phyloP scores from a whole-genome alignment of 768 basidiomycete genomes.

The Vishniacozyma victoriae region DNA sequence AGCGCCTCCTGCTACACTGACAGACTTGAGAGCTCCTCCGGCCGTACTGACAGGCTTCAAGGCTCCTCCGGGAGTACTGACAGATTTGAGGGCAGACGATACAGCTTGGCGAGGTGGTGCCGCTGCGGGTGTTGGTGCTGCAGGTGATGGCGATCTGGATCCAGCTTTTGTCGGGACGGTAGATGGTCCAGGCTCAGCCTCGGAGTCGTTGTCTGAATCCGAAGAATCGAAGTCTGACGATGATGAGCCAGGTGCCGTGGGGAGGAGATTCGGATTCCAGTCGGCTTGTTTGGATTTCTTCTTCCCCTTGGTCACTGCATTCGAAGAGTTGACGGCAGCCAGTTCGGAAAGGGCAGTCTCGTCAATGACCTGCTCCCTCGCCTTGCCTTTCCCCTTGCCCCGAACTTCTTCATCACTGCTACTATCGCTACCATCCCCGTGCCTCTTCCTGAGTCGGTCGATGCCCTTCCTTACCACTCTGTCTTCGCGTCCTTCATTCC shows the following conservation, averaged over 20 bases:
- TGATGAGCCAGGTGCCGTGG: slow-evolving; percentile 17
- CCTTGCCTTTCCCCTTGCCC: slow-evolving; percentile 30
- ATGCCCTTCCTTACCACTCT: slow-evolving; percentile 40
- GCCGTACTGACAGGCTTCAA: slow-evolving; percentile 19
- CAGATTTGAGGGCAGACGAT: neutral
- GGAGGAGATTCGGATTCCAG: slow-evolving; percentile 22
- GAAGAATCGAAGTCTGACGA: slow-evolving; percentile 34
- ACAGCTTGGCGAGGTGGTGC: neutral
- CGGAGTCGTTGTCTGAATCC: slow-evolving; percentile 27
- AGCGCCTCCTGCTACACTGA: too few species aligned
- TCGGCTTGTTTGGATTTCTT: slow-evolving; percentile 13
- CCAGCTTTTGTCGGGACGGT: neutral
- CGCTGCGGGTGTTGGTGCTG: neutral
- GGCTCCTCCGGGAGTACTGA: slow-evolving; percentile 39
- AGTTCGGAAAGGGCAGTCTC: slow-evolving; percentile 6
- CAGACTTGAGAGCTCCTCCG: too few species aligned
- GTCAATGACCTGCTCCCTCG: slow-evolving; percentile 28
- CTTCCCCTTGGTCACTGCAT: slow-evolving; percentile 2
- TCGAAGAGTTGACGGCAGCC: neutral
- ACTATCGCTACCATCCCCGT: slow-evolving; percentile 22
- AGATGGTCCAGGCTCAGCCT: slow-evolving; percentile 6
- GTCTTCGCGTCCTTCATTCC: slow-evolving; percentile 34
- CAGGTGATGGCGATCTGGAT: neutral
- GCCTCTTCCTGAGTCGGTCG: slow-evolving; percentile 17
- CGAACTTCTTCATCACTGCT: slow-evolving; percentile 28